Conservation (phyloP, 2,329 filamentous ascomycete species). For the Colletotrichum orbiculare region DNA sequence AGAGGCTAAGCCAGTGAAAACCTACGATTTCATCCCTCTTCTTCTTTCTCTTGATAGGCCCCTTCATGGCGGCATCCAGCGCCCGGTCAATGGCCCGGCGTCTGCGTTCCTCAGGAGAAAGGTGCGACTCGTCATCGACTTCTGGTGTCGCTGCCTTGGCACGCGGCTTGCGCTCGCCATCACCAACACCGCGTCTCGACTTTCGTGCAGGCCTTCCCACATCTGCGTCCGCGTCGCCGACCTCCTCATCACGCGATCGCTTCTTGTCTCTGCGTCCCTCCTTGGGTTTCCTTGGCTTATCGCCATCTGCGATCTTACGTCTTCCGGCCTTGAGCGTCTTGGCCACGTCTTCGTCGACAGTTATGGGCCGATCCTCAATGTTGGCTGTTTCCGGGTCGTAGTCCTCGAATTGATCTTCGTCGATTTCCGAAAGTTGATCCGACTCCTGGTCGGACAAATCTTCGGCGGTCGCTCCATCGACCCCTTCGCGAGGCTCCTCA, state of each 20-base stretch:
- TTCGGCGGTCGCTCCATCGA: constrained; percentile 52
- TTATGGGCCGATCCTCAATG: constrained; percentile 71
- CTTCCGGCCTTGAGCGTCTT: constrained; percentile 73
- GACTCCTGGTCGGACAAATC: constrained; percentile 66
- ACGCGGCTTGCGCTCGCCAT: constrained; percentile 61
- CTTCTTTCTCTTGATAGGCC: constrained; percentile 76
- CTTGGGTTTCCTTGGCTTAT: constrained; percentile 77
- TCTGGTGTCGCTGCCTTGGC: constrained; percentile 59
- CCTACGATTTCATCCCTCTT: constrained; percentile 90
- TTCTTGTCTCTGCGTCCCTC: constrained; percentile 79
- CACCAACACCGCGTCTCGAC: constrained; percentile 55
- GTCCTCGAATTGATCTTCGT: constrained; percentile 76
- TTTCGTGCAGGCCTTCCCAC: constrained; percentile 57
- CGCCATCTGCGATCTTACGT: constrained; percentile 72
- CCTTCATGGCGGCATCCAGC: constrained; percentile 90
- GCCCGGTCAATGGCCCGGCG: constrained; percentile 85
- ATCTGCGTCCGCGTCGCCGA: constrained; percentile 55
- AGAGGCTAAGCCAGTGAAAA: constrained; percentile 36
- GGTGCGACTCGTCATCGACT: constrained; percentile 78
- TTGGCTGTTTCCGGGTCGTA: constrained; percentile 74
- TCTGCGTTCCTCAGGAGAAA: constrained; percentile 87
- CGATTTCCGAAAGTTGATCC: constrained; percentile 73
- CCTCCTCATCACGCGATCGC: constrained; percentile 62
- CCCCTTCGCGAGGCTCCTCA: constrained; percentile 52
- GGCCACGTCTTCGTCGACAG: constrained; percentile 74